These are phyloP conservation scores for Fistulifera solaris DNA, from an alignment of 108 stramenopile genomes.

Conservation along the genomic window DNA sequence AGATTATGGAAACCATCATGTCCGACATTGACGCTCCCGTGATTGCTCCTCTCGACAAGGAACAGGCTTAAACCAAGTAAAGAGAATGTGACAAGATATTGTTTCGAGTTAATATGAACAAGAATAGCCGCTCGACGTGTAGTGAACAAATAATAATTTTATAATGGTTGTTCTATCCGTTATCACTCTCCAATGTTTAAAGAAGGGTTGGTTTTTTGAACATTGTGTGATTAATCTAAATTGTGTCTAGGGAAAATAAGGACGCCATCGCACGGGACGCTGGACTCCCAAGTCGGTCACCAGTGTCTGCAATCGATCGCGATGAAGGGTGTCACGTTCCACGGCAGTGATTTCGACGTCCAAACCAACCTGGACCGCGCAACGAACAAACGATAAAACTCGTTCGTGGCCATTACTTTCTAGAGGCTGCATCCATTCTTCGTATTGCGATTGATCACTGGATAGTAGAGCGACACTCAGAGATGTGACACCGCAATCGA, in stretches of 20 bases:
- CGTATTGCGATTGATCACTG: constrained; percentile 24
- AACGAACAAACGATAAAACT: constrained; percentile 43
- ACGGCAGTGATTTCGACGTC: constrained; percentile 61
- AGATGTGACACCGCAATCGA: background rate
- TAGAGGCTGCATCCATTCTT: constrained; percentile 25
- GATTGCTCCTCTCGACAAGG: constrained; percentile 49
- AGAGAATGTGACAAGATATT: too few species aligned
- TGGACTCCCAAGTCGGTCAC: constrained; percentile 22
- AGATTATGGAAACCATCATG: constrained; percentile 94
- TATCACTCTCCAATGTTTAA: too few species aligned
- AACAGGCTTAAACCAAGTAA: constrained; percentile 29
- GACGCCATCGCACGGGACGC: constrained; percentile 34
- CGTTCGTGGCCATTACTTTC: constrained; percentile 20
- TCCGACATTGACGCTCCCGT: constrained; percentile 60
- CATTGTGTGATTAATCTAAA: too few species aligned
- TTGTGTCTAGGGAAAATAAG: constrained; percentile 28
- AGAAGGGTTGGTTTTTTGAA: too few species aligned
- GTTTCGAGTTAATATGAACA: too few species aligned
- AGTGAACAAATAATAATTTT: too few species aligned
- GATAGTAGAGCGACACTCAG: constrained; percentile 43
- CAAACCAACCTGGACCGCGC: constrained; percentile 34
- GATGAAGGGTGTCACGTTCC: constrained; percentile 53
- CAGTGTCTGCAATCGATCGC: constrained; percentile 26
- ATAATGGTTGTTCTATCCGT: too few species aligned
- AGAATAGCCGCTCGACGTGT: too few species aligned